Evolutionary conservation across 2,329 filamentous ascomycete genomes (phyloP).

Genomic region (Tolypocladium sp.): DNA sequence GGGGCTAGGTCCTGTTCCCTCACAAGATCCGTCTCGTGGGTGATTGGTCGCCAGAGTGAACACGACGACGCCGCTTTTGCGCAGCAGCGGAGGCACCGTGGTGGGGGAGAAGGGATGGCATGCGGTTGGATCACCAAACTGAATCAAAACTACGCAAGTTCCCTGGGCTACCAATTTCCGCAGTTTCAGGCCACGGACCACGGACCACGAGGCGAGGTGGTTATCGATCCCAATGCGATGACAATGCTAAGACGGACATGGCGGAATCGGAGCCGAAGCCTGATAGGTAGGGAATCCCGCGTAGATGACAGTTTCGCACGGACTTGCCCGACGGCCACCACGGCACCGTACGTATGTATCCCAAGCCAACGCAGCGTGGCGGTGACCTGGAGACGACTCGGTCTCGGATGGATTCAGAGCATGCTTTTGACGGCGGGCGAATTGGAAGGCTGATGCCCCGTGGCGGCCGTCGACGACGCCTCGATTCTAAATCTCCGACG

Average conservation of each 20-base stretch:
- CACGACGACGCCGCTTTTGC: background rate
- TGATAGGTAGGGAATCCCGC: too few species aligned
- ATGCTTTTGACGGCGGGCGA: background rate
- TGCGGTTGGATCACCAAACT: slow-evolving; percentile 1
- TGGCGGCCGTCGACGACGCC: too few species aligned
- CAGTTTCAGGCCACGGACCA: slow-evolving; percentile 5
- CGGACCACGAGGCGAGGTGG: background rate
- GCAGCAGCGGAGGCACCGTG: background rate
- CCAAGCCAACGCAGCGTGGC: background rate
- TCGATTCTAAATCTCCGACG: background rate
- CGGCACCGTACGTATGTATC: background rate
- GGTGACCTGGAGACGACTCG: background rate
- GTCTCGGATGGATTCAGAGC: background rate
- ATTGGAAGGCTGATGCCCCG: too few species aligned
- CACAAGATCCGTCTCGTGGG: background rate
- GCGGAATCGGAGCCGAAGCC: too few species aligned
- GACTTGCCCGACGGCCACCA: background rate
- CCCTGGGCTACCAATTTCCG: slow-evolving; percentile 6
- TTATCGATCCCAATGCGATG: background rate
- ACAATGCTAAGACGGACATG: too few species aligned
- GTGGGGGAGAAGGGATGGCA: slow-evolving; percentile 7
- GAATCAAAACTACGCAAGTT: slow-evolving; percentile 2
- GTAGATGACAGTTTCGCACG: too few species aligned
- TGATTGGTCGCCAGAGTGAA: background rate
- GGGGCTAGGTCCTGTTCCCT: background rate